A percentile compares a stretch with the other conserved stretches of the same genome.
These are phyloP conservation scores for Cercospora beticola DNA, from an alignment of 2,329 filamentous ascomycete species.

Conservation along the genomic window DNA sequence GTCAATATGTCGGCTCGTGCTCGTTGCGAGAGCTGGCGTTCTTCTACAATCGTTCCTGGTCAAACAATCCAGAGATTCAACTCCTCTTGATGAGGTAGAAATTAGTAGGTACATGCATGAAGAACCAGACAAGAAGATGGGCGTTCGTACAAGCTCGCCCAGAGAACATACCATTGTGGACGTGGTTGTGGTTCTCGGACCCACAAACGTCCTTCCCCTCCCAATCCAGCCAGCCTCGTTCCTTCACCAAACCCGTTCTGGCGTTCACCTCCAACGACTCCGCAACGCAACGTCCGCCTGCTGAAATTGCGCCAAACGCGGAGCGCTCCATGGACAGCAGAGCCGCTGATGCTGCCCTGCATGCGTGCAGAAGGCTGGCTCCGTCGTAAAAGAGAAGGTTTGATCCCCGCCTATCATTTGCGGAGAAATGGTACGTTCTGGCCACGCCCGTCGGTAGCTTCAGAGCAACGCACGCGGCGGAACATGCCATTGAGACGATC, in stretches of 20 bases:
- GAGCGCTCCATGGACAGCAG: background rate
- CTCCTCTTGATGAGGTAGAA: background rate
- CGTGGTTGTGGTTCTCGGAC: background rate
- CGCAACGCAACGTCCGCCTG: background rate
- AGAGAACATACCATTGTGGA: background rate
- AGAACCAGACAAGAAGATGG: background rate
- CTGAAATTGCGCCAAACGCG: background rate
- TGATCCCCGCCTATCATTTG: background rate
- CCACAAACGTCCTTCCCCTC: background rate
- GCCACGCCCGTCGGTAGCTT: background rate
- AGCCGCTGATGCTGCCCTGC: constrained; percentile 1
- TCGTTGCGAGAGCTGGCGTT: background rate
- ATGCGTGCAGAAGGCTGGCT: background rate
- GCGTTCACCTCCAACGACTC: background rate
- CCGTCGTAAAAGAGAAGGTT: background rate
- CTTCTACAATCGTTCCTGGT: background rate
- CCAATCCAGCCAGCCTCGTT: background rate
- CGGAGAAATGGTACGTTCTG: constrained; percentile 4
- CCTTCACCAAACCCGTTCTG: background rate
- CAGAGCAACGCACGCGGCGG: background rate
- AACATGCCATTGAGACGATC: background rate
- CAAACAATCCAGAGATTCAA: background rate
- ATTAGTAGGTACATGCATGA: background rate
- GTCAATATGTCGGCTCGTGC: background rate
- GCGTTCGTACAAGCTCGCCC: background rate